Base-by-base conservation (phyloP, 2,329 filamentous ascomycete genomes). In the Botrytis squamosa region DNA sequence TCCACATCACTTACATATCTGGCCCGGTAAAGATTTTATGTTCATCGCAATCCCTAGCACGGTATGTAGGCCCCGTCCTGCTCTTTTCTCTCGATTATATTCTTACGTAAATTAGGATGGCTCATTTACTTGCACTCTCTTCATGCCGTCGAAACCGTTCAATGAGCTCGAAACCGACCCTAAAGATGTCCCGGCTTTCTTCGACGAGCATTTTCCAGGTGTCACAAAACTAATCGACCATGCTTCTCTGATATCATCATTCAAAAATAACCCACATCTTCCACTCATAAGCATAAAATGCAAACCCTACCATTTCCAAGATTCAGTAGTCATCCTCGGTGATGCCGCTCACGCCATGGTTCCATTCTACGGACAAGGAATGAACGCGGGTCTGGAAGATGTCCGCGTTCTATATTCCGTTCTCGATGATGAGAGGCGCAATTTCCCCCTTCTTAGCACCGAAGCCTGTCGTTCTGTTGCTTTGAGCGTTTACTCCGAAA, bases 331-430 rank as follows among this genome's bases (percentile, higher is more conserved):
- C 74, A 93, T 99, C 67, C 82, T 99, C 52, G 96, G 96, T 74
- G 96, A 99, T 81, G 94, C 96, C 12, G 95, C 96, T 0, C 96
- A 99, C 82, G 96, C 97, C 73, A 98, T 99, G 91, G 94, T 99
- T 0, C 96, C 96, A 0, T 99, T 99, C 83, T 99, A 98, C 82
- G 96, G 96, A 0, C 96, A 99, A 82, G 96, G 96, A 55, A 97
- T 99, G 91, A 99, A 99, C 80, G 93, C 96, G 0, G 96, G 96
- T 0, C 89, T 99, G 60, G 96, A 99, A 84, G 95, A 98, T 79
- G 94, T 99, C 20, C 90, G 92, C 12, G 90, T 97, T 8, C 88
- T 99, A 1, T 99, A 97, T 83, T 89, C 91, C 0, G 86, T 92
- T 62, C 86, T 98, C 1, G 95, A 98, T 83, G 88, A 57, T 80